These are phyloP conservation scores for Hirschfeldia incana DNA, from an alignment of 345 rosid genomes.

Conservation along the genomic window DNA sequence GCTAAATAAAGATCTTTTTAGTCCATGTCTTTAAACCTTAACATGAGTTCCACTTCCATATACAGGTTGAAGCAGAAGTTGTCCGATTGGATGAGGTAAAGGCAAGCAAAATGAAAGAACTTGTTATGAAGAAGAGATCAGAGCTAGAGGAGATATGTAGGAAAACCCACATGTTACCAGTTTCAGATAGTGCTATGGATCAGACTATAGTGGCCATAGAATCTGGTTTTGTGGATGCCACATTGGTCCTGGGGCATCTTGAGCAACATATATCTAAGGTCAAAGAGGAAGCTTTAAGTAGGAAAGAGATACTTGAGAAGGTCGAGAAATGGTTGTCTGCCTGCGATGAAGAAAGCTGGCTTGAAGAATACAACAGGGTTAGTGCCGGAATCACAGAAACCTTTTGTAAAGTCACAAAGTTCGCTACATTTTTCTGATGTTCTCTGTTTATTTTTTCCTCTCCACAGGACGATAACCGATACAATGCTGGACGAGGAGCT, in stretches of 20 bases:
- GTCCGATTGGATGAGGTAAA: conserved; percentile 80
- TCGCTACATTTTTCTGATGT: neutral
- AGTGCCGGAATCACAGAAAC: conserved; percentile 17
- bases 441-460: conserved; percentile 28
- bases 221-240: conserved; percentile 79
- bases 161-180: conserved; percentile 52
- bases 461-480: conserved; percentile 88
- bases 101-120: conserved; percentile 27
- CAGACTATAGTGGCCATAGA: conserved; percentile 71
- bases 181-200: conserved; percentile 55
- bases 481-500: conserved; percentile 97
- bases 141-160: conserved; percentile 91
- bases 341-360: conserved; percentile 98
- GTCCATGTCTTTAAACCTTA: neutral
- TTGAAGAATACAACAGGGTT: conserved; percentile 96
- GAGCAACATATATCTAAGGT: conserved; percentile 80
- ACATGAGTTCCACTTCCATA: conserved; percentile 20
- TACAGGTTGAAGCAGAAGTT: conserved; percentile 92
- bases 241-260: conserved; percentile 66
- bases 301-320: conserved; percentile 91
- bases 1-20: neutral
- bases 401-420: neutral
- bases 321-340: conserved; percentile 95
- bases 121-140: conserved; percentile 83
- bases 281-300: conserved; percentile 87